phyloP scores from a whole-genome alignment of 2,329 filamentous ascomycete genomes.

The Pseudopithomyces maydicus region DNA sequence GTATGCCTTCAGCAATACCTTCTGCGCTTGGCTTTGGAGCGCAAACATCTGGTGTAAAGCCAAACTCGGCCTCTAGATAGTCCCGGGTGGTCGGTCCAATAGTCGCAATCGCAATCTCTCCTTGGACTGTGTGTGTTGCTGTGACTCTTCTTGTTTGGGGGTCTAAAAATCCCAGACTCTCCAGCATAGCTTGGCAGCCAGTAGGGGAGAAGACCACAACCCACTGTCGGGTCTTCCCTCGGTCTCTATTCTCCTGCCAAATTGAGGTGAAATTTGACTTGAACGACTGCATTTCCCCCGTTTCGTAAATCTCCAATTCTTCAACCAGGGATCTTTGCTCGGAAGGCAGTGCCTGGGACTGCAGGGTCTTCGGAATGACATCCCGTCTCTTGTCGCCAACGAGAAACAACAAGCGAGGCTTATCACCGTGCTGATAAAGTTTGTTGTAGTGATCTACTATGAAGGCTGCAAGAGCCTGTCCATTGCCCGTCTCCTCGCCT shows the following conservation, averaged over 20 bases:
- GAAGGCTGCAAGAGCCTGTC: slow-evolving; percentile 75
- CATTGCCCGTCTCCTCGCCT: slow-evolving; percentile 83
- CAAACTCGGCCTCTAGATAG: slow-evolving; percentile 69
- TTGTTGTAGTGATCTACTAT: slow-evolving; percentile 78
- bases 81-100: slow-evolving; percentile 93
- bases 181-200: slow-evolving; percentile 65
- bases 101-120: slow-evolving; percentile 72
- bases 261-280: slow-evolving; percentile 64
- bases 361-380: slow-evolving; percentile 83
- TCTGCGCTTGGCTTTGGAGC: slow-evolving; percentile 81
- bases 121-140: slow-evolving; percentile 20
- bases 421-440: slow-evolving; percentile 42
- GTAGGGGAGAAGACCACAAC: slow-evolving; percentile 73
- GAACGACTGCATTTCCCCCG: slow-evolving; percentile 81
- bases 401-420: slow-evolving; percentile 77
- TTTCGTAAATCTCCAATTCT: slow-evolving; percentile 86
- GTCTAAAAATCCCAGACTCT: slow-evolving; percentile 55
- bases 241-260: slow-evolving; percentile 53
- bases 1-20: slow-evolving; percentile 74
- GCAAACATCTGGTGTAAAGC: slow-evolving; percentile 76
- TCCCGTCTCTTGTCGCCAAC: slow-evolving; percentile 90
- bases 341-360: slow-evolving; percentile 58
- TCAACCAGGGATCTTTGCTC: slow-evolving; percentile 67
- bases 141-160: slow-evolving; percentile 43
- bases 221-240: slow-evolving; percentile 61